Evolutionary conservation across 208 protist species (phyloP), one percentile per base, ranked within the genome.

Genomic region (Acanthamoeba healyi): DNA sequence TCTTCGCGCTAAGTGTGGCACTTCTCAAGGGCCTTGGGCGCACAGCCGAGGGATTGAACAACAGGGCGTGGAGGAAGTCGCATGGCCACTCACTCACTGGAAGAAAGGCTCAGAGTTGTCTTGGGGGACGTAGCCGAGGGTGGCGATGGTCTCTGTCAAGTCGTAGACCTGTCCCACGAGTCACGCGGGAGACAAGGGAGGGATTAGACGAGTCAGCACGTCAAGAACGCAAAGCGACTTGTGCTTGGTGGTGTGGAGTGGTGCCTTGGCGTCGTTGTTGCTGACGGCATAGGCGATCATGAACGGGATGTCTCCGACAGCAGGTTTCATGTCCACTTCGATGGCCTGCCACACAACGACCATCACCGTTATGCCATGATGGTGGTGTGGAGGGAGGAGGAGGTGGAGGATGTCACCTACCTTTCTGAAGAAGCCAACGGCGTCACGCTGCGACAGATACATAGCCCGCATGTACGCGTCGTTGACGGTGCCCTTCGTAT

Each of bases 211-310:
- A n/a, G n/a, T n/a, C n/a, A n/a, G n/a, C n/a, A n/a, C n/a, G n/a
- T n/a, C n/a, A n/a, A n/a, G n/a, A n/a, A n/a, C n/a, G n/a, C n/a
- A n/a, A n/a, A n/a, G n/a, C n/a, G n/a, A n/a, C n/a, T n/a, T 54
- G 10, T 54, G 6, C 49, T 54, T 19, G 6, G 49, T 19, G 49
- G 49, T 19, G 49, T 54, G 49, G 49, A 54, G 10, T 6, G 49
- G 49, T 42, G 42, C 42, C n/a, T 82, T 82, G 5, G 14, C n/a
- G 34, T 51, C 72, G 42, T 82, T 82, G 29, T 82, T 82, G 72
- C 72, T 82, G 36, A 42, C 34, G 34, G 72, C 72, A 32, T 82
- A 82, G 72, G 38, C 34, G 19, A 82, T 82, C 72, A 82, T 82
- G 42, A 38, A 82, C 12, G 72, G 72, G 38, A 82, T 82, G 10